Evolutionary conservation across 257 asterid genomes (phyloP).

Genomic region (Penstemon newberryi): DNA sequence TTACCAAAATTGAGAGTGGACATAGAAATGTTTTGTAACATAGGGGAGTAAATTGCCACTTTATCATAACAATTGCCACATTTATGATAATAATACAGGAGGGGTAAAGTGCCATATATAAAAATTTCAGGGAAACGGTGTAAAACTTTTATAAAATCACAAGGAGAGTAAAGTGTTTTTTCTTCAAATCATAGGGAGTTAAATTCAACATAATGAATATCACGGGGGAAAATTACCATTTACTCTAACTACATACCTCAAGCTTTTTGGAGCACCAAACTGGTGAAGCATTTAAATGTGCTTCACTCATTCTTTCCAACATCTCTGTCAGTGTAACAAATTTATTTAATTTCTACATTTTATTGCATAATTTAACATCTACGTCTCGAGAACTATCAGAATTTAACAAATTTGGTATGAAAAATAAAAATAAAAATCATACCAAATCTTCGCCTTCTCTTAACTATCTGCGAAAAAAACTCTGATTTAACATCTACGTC

Average conservation of each 20-base stretch:
- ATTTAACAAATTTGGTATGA: background rate
- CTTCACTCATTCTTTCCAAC: slow-evolving; percentile 39
- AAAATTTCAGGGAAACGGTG: no score
- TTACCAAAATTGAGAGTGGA: no score
- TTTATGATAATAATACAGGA: no score
- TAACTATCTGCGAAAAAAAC: slow-evolving; percentile 42
- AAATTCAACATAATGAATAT: no score
- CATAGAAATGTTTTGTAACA: no score
- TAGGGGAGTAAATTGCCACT: no score
- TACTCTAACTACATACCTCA: slow-evolving; percentile 37
- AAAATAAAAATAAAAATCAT: background rate
- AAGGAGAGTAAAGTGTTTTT: no score
- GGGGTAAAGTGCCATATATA: no score
- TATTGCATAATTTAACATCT: slow-evolving; percentile 8
- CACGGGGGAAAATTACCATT: no score
- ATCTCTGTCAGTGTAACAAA: slow-evolving; percentile 30
- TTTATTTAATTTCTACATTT: no score
- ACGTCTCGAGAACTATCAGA: slow-evolving; percentile 32
- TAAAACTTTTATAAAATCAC: background rate
- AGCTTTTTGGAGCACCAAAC: slow-evolving; percentile 59
- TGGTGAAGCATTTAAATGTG: slow-evolving; percentile 41
- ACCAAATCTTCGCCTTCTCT: slow-evolving; percentile 51
- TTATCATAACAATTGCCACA: no score
- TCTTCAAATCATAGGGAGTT: no score
- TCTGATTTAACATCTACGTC: slow-evolving; percentile 37